These are phyloP conservation scores for Conticribra guillardii DNA, from an alignment of 108 stramenopile genomes.

Conservation along the genomic window DNA sequence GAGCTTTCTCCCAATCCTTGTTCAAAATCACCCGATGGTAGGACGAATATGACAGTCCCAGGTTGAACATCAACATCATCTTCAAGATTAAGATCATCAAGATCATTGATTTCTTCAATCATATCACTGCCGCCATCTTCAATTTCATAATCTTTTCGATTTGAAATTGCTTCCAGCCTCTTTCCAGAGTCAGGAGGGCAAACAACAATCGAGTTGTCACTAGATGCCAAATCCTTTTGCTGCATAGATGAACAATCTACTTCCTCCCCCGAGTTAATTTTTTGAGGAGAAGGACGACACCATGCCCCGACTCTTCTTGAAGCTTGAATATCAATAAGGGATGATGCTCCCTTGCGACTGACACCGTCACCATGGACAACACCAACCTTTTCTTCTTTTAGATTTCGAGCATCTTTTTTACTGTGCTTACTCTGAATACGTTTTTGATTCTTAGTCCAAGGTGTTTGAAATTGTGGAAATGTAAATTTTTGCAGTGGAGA, in stretches of 20 bases:
- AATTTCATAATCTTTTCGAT: not conserved
- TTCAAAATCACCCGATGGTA: constrained; percentile 3
- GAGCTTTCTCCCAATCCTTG: not conserved
- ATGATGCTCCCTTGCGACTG: not conserved
- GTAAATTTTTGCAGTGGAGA: not conserved
- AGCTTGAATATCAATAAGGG: constrained; percentile 5
- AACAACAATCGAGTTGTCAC: constrained; percentile 4
- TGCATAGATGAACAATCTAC: constrained; percentile 1
- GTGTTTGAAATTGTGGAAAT: constrained; percentile 2
- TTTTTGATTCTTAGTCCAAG: constrained; percentile 4
- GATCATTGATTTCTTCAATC: not conserved
- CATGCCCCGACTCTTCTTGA: constrained; percentile 29
- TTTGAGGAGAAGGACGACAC: constrained; percentile 24
- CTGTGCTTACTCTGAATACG: too few species aligned
- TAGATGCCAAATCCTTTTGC: too few species aligned
- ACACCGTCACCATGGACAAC: not conserved
- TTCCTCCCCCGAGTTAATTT: not conserved
- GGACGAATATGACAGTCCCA: constrained; percentile 35
- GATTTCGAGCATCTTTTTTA: too few species aligned
- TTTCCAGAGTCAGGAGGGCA: constrained; percentile 5
- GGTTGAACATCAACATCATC: constrained; percentile 31
- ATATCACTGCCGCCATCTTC: not conserved
- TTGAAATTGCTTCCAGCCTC: not conserved
- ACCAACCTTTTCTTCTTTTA: not conserved
- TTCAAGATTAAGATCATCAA: not conserved